Percentiles rank a stretch among this genome's conserved stretches.
These are phyloP conservation scores for Fusarium papillatum DNA, from an alignment of 2,329 filamentous ascomycete genomes.

Conservation along the genomic window DNA sequence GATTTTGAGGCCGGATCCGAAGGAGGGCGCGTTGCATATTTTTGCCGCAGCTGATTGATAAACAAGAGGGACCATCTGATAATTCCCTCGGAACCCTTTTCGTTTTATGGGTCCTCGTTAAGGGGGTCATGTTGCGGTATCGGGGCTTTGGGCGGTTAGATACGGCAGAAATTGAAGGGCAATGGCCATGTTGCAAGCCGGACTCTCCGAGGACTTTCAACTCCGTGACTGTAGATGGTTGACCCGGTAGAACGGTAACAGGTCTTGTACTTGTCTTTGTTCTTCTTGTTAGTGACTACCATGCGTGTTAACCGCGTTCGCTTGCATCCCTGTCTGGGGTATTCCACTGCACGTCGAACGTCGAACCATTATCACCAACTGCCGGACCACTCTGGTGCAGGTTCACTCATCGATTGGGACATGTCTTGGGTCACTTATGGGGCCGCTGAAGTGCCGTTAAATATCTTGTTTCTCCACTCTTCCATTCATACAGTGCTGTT, in stretches of 20 bases:
- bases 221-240: background rate
- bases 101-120: slow-evolving; percentile 29
- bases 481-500: background rate
- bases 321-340: slow-evolving; percentile 4
- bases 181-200: background rate
- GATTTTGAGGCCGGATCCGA: slow-evolving; percentile 14
- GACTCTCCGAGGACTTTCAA: background rate
- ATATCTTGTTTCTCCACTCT: background rate
- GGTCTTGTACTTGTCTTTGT: background rate
- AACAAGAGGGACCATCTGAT: slow-evolving; percentile 12
- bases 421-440: background rate
- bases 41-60: slow-evolving; percentile 35
- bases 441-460: background rate
- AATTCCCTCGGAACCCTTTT: slow-evolving; percentile 13
- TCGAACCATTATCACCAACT: slow-evolving; percentile 1
- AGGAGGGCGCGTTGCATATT: slow-evolving; percentile 33
- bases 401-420: background rate
- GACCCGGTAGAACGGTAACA: background rate
- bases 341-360: background rate
- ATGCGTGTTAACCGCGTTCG: background rate
- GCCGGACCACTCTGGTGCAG: slow-evolving; percentile 1
- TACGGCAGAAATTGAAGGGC: slow-evolving; percentile 15
- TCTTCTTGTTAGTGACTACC: background rate
- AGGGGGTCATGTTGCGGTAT: slow-evolving; percentile 29
- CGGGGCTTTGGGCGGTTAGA: slow-evolving; percentile 29